Base-by-base conservation (phyloP, 768 basidiomycete species). In the Candolleomyces efflorescens region DNA sequence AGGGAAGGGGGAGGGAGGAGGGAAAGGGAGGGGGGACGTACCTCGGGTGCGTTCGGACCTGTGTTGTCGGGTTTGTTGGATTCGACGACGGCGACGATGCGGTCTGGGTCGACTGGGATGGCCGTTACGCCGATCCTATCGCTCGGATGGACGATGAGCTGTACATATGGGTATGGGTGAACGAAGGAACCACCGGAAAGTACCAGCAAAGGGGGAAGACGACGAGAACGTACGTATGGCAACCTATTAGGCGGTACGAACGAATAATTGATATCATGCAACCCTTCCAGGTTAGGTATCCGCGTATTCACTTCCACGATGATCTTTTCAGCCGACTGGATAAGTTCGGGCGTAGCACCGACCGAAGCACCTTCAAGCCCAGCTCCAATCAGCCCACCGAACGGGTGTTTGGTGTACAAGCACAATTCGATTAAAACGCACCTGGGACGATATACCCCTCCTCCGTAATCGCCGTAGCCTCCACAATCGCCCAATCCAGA, bases 261-360 rank as follows among this genome's bases (percentile, higher is more conserved):
- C 2, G 71, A 73, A 32, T 75, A 74, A 57, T 76, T 78, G 65
- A 80, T 79, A 53, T 80, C 79, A 60, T 80, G 79, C 27, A 80
- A 64, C 3, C 79, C 79, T 56, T 78, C 75, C 5, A 80, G 66
- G 59, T 75, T 79, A 0, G 79, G 78, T 38, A 78, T 72, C 39
- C 63, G 70, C 5, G 78, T 80, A 66, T 80, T 79, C 26, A 79
- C 78, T 63, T 80, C 79, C 38, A 80, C 75, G 56, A 80, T 78
- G 54, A 80, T 80, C 58, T 75, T 78, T 56, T 79, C 78, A 2
- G 79, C 78, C 11, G 67, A 67, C 59, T 78, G 75, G n/a, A 80
- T 59, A 48, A 80, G 79, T 59, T 80, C 79, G 3, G 78, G 78
- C 0, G 75, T 76, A 7, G 78, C 79, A 46, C 79, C 77, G 5